phyloP scores from a whole-genome alignment of 2,329 filamentous ascomycete species.

The Golovinomyces cichoracearum region DNA sequence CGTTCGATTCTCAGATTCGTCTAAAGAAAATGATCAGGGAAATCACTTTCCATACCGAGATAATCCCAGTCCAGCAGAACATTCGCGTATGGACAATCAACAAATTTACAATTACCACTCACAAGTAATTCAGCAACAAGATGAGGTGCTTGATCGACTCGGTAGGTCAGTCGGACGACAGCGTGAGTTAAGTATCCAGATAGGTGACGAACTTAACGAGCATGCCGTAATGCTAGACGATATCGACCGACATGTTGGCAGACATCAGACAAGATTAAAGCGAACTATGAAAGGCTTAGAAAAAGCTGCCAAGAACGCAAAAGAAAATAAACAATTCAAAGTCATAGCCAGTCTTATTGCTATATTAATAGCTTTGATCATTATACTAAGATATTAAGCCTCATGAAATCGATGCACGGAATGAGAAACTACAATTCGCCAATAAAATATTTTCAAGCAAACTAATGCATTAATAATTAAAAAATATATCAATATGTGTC shows the following conservation, averaged over 20 bases:
- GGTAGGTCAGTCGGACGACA: constrained; percentile 73
- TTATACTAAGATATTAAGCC: constrained; percentile 28
- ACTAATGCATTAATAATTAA: not conserved
- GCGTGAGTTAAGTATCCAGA: constrained; percentile 78
- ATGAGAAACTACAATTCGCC: not conserved
- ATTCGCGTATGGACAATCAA: constrained; percentile 39
- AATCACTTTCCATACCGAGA: constrained; percentile 46
- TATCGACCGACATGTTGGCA: constrained; percentile 55
- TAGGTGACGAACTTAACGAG: constrained; percentile 80
- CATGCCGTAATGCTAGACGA: constrained; percentile 79
- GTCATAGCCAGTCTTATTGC: constrained; percentile 45
- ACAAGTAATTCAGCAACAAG: constrained; percentile 63
- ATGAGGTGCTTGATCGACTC: constrained; percentile 70
- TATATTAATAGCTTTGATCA: constrained; percentile 39
- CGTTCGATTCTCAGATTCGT: constrained; percentile 62
- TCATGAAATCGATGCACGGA: not conserved
- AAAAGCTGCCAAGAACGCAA: constrained; percentile 44
- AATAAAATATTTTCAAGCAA: not conserved
- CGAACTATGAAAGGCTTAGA: constrained; percentile 48
- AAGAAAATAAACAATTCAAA: constrained; percentile 61
- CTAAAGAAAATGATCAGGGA: constrained; percentile 26
- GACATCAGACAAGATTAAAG: constrained; percentile 52
- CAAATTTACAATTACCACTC: constrained; percentile 71
- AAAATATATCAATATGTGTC: too few species aligned
- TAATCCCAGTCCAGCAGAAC: constrained; percentile 24